These are phyloP conservation scores for Ogataea kodamae DNA, from an alignment of 805 yeast species.

Conservation along the genomic window DNA sequence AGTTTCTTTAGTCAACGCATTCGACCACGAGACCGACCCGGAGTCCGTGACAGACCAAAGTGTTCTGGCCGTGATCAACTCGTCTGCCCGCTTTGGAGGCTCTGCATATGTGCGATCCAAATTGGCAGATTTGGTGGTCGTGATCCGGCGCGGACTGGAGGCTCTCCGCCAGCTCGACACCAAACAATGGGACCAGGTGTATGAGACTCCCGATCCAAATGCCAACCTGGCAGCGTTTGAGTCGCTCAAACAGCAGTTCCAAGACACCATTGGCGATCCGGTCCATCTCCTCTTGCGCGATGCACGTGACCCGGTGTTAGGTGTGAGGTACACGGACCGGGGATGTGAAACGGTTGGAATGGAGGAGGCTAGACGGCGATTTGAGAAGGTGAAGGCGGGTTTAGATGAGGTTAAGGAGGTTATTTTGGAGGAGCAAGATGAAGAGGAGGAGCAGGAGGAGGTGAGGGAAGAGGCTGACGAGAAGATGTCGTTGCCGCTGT, in stretches of 20 bases:
- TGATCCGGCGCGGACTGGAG: conserved; percentile 44
- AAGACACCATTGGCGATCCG: not conserved
- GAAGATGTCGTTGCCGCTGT: conserved; percentile 16
- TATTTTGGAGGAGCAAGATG: conserved; percentile 13
- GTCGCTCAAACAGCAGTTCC: conserved; percentile 22
- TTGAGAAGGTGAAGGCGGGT: conserved; percentile 15
- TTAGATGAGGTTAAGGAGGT: conserved; percentile 14
- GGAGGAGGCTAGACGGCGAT: conserved; percentile 17
- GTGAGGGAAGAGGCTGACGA: conserved; percentile 12
- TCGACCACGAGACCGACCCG: conserved; percentile 34
- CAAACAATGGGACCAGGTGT: conserved; percentile 31
- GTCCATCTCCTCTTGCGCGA: not conserved
- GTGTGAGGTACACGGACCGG: conserved; percentile 18
- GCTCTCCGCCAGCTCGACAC: conserved; percentile 37
- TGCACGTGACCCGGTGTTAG: conserved; percentile 1
- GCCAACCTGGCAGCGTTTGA: conserved; percentile 20
- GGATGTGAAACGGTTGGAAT: conserved; percentile 15
- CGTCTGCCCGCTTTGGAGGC: conserved; percentile 44
- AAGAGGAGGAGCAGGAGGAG: conserved; percentile 19
- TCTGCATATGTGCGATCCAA: conserved; percentile 44
- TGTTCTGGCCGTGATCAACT: conserved; percentile 46
- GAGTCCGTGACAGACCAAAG: conserved; percentile 53
- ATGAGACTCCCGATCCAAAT: conserved; percentile 25
- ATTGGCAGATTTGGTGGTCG: conserved; percentile 54
- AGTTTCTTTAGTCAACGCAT: conserved; percentile 45